Base-by-base conservation (phyloP, 768 basidiomycete species). In the Kwoniella pini region DNA sequence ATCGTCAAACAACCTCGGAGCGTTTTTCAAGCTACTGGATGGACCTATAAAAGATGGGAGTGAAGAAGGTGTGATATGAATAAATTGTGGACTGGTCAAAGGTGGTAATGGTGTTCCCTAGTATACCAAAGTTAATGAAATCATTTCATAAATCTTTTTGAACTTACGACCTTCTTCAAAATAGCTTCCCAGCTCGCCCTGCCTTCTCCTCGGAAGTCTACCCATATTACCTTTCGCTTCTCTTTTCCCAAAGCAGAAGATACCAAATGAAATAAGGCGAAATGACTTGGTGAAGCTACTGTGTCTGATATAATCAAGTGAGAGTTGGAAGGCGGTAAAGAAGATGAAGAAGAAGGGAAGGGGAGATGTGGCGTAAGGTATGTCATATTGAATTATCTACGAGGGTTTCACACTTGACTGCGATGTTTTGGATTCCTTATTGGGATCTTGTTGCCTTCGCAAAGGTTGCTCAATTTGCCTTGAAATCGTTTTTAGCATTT, bases 251-350 rank as follows among this genome's bases (percentile, higher is more conserved):
- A 24, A 6, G 72, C 67, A 15, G 66, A 60, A 21, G 67, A 58
- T 19, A 68, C 52, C 30, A 74, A 55, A 45, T 75, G 72, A 46
- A 72, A 75, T n/a, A 67, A 22, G 17, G 62, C 67, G 48, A 75
- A 75, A 54, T 71, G 53, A 4, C 60, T 67, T 11, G 70, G 65
- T 3, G 74, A 67, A 2, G 61, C 36, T 4, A 75, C 61, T 3
- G 74, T 72, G 53, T 75, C 76, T 26, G 76, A 69, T 17, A 77
- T 63, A 55, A 77, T 42, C 33, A 74, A 54, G 46, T 77, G 72
- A 12, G 69, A 59, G 27, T 57, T 54, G 2, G 72, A 52, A 13
- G 71, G 69, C 12, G 76, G 76, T 0, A 74, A 54, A 13, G 62
- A 63, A 4, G 57, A 26, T 15, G 46, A 49, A 6, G 60, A 24